These are phyloP conservation scores for Cordyceps pruinosa DNA, from an alignment of 2,329 filamentous ascomycete species.

Conservation along the genomic window DNA sequence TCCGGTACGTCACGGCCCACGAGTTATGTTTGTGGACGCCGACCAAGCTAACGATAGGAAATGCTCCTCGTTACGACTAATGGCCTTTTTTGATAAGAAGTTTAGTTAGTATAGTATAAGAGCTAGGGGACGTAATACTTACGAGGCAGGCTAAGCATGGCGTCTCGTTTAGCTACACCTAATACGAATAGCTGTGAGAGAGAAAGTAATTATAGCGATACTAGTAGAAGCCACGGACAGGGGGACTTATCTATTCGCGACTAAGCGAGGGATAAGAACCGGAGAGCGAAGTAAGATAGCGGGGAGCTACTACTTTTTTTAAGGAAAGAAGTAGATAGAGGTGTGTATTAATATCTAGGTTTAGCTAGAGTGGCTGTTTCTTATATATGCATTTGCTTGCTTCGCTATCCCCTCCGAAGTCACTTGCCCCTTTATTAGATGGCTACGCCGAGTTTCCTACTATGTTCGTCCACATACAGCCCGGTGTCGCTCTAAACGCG, in stretches of 20 bases:
- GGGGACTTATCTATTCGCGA: neutral
- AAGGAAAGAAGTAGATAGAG: neutral
- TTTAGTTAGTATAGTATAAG: neutral
- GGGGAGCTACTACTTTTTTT: neutral
- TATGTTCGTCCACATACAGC: neutral
- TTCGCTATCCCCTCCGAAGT: neutral
- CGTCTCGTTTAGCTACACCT: neutral
- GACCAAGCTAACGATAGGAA: neutral
- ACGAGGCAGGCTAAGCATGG: neutral
- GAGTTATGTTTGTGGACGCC: neutral
- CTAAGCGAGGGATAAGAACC: neutral
- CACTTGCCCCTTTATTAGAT: neutral
- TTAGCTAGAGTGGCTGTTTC: neutral
- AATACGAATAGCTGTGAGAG: neutral
- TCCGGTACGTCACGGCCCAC: neutral
- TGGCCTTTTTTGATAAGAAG: neutral
- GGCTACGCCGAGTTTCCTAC: neutral
- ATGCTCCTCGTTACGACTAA: neutral
- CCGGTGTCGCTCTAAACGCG: neutral
- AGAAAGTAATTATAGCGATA: neutral
- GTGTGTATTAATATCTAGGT: neutral
- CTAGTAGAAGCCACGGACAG: neutral
- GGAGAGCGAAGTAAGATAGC: neutral
- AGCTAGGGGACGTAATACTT: neutral
- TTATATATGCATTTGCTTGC: no score